A percentile compares a stretch with the other conserved stretches of the same genome.
Evolutionary conservation across 495 filamentous ascomycete species (phyloP).

Genomic region (Darksidea phi): DNA sequence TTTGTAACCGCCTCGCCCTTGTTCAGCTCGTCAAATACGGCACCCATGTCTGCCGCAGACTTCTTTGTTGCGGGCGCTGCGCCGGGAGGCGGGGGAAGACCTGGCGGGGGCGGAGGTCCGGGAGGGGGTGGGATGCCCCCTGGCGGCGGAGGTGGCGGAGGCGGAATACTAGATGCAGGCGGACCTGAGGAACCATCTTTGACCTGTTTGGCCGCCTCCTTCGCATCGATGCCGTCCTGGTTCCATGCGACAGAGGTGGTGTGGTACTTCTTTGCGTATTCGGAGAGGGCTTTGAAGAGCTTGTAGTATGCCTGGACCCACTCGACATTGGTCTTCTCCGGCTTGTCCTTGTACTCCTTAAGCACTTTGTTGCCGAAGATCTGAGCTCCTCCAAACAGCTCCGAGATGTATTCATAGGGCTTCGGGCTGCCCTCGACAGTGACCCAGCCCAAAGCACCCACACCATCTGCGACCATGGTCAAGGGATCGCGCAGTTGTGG

Average conservation of each 20-base stretch:
- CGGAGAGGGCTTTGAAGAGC: conserved; percentile 74
- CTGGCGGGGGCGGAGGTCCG: conserved; percentile 47
- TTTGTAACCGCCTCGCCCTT: conserved; percentile 81
- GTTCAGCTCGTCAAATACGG: conserved; percentile 89
- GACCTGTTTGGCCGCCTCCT: conserved; percentile 65
- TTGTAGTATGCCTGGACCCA: conserved; percentile 87
- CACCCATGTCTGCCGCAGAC: conserved; percentile 59
- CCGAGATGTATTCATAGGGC: conserved; percentile 77
- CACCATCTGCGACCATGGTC: conserved; percentile 82
- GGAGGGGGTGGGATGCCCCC: conserved; percentile 45
- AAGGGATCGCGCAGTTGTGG: conserved; percentile 73
- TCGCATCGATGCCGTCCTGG: conserved; percentile 68
- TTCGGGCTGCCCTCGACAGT: conserved; percentile 69
- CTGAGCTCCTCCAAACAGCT: conserved; percentile 73
- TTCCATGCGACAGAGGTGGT: conserved; percentile 85
- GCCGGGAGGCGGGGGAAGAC: conserved; percentile 58
- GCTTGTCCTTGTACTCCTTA: conserved; percentile 85
- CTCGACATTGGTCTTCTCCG: conserved; percentile 52
- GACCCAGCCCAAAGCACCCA: conserved; percentile 83
- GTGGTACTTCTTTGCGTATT: conserved; percentile 80
- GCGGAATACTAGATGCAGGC: conserved; percentile 44
- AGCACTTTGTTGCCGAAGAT: conserved; percentile 91
- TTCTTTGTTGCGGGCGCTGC: conserved; percentile 53
- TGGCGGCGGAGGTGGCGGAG: conserved; percentile 53
- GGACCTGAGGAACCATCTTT: conserved; percentile 49